Conservation (phyloP, 2,329 filamentous ascomycete genomes). For the Cladosporium colombiae region DNA sequence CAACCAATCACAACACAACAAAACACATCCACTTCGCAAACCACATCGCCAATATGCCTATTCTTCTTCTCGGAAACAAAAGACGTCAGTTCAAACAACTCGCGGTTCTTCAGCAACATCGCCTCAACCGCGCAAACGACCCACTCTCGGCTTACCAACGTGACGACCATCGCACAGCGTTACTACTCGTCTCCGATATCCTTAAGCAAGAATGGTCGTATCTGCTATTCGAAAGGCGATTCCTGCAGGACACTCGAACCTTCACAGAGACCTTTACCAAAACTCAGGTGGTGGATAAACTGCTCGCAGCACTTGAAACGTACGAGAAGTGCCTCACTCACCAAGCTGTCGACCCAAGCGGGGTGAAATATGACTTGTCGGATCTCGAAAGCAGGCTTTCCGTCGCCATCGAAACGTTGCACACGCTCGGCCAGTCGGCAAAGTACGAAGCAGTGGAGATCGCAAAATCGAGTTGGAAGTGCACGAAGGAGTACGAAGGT, state of each 20-base stretch:
- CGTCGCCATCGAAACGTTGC: not conserved
- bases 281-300: constrained; percentile 9
- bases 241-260: not conserved
- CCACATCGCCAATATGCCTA: constrained; percentile 11
- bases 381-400: not conserved
- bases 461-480: constrained; percentile 1
- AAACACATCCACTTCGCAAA: not conserved
- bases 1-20: constrained; percentile 1
- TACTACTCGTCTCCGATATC: constrained; percentile 1
- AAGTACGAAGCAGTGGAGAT: not conserved
- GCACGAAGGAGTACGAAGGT: constrained; percentile 2
- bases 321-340: constrained; percentile 14
- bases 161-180: constrained; percentile 1
- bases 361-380: constrained; percentile 9
- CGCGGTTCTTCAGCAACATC: not conserved
- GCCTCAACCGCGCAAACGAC: constrained; percentile 9
- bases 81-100: constrained; percentile 16
- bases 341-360: not conserved
- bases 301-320: not conserved
- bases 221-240: not conserved
- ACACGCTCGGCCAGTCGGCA: not conserved
- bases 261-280: not conserved
- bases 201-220: constrained; percentile 13
- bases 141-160: constrained; percentile 6
- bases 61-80: constrained; percentile 7